Evolutionary conservation across 352 stramenopile species (phyloP).

Genomic region (Saprolegnia diclina): DNA sequence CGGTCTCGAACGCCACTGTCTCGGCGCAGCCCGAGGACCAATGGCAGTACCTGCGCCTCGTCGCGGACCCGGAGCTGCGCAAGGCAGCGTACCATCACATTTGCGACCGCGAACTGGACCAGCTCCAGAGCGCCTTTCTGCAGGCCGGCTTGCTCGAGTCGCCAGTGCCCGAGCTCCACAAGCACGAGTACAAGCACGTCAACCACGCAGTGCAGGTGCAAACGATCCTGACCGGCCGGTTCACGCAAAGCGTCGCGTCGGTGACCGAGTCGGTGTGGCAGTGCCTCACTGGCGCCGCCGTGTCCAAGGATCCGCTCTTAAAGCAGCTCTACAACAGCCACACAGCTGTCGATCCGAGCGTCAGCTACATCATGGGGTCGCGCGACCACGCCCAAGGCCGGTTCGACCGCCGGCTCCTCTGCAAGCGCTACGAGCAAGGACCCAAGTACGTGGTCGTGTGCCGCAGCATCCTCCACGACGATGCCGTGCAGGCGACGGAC

Average conservation of each 20-base stretch:
- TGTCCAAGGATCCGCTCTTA: background rate
- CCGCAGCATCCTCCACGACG: slow-evolving; percentile 1
- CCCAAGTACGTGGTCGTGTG: background rate
- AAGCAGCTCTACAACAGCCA: background rate
- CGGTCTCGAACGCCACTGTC: background rate
- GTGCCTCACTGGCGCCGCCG: background rate
- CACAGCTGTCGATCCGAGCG: background rate
- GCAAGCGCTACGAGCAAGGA: slow-evolving; percentile 2
- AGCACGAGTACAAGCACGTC: slow-evolving; percentile 14
- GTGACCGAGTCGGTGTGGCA: background rate
- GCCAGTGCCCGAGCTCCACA: background rate
- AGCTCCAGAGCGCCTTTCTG: background rate
- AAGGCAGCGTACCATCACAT: slow-evolving; percentile 3
- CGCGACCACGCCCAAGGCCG: background rate
- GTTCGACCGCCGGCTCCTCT: background rate
- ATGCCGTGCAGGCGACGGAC: background rate
- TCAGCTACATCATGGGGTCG: background rate
- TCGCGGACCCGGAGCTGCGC: background rate
- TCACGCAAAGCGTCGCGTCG: background rate
- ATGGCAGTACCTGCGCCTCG: slow-evolving; percentile 1
- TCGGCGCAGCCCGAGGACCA: background rate
- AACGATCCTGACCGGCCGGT: background rate
- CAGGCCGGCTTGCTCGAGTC: slow-evolving; percentile 1
- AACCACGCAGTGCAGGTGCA: slow-evolving; percentile 6
- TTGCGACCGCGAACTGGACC: background rate